phyloP scores from a whole-genome alignment of 805 yeast species.

The Yarrowia yakushimensis region DNA sequence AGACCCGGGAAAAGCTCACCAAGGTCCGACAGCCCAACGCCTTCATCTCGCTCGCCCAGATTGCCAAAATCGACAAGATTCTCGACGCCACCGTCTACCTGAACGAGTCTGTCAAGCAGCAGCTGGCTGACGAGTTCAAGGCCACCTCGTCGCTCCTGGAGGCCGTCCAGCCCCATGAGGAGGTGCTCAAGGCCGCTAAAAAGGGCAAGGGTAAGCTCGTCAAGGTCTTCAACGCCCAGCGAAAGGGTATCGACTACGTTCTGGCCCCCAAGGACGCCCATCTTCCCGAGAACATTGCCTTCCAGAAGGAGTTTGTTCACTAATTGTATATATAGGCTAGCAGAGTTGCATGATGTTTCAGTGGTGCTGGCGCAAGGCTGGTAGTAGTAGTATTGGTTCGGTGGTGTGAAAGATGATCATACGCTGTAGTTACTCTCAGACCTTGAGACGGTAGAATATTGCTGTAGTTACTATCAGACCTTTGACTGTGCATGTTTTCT shows the following conservation, averaged over 20 bases:
- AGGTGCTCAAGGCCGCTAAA: slow-evolving; percentile 16
- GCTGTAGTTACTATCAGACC: too few species aligned
- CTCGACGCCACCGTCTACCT: not conserved
- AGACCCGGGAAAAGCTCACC: not conserved
- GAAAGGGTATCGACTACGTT: slow-evolving; percentile 20
- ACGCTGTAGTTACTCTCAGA: too few species aligned
- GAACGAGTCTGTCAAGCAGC: not conserved
- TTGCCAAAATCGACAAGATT: slow-evolving; percentile 11
- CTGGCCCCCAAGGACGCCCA: slow-evolving; percentile 22
- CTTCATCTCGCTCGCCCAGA: slow-evolving; percentile 6
- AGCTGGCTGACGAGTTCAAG: slow-evolving; percentile 7
- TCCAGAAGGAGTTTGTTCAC: slow-evolving; percentile 20
- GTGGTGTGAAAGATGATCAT: too few species aligned
- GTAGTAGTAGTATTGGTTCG: too few species aligned
- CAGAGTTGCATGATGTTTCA: too few species aligned
- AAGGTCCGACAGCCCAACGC: not conserved
- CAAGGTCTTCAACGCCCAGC: slow-evolving; percentile 19
- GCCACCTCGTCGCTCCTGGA: not conserved
- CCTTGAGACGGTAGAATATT: too few species aligned
- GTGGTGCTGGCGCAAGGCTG: too few species aligned
- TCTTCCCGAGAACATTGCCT: slow-evolving; percentile 5
- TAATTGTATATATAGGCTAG: slow-evolving; percentile 21
- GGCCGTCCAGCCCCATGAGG: slow-evolving; percentile 21
- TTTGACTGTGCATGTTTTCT: too few species aligned
- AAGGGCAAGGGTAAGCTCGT: slow-evolving; percentile 23